Evolutionary conservation across 495 filamentous ascomycete species (phyloP), one percentile per base, ranked within the genome.

Genomic region (Penicillium desertorum): DNA sequence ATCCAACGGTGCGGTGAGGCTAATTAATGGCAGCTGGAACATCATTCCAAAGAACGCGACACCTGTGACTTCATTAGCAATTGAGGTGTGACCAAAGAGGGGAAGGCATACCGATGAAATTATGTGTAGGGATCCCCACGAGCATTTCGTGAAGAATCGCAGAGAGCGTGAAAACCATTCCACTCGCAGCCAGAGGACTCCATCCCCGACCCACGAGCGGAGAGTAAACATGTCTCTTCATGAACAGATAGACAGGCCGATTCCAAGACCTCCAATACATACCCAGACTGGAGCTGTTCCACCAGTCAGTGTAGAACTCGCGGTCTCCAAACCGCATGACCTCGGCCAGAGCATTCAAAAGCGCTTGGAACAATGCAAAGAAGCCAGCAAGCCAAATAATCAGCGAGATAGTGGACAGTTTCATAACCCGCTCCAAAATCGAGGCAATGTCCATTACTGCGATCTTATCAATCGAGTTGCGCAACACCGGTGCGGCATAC

Each of bases 181-280:
- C 72, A 60, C 88, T 90, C 0, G 94, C 91, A 5, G 76, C 64
- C 3, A 74, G 67, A 25, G 84, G 75, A 54, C 78, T 86, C 82
- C 86, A 91, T 1, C 94, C 94, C 44, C 93, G 80, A 4, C 88
- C 87, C 19, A 94, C 82, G 46, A 98, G 75, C 0, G 94, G 94
- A 23, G 85, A 84, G 75, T 90, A 96, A 29, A 98, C 83, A 69
- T 98, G 94, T 39, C 94, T 75, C 63, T 87, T 90, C 90, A 98
- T 96, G 73, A 95, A 98, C 46, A 90, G 82, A 67, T 95, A 95
- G 11, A 98, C 93, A 2, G 94, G 94, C 63, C 94, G 95, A 68
- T 98, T 98, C 94, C 94, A 98, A 0, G 87, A 89, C 22, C 90
- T 82, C 94, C 94, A 98, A 76, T 98, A 98, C 8, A 79, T 79